These are phyloP conservation scores for Ogataea siamensis DNA, from an alignment of 805 yeast species.

Conservation along the genomic window DNA sequence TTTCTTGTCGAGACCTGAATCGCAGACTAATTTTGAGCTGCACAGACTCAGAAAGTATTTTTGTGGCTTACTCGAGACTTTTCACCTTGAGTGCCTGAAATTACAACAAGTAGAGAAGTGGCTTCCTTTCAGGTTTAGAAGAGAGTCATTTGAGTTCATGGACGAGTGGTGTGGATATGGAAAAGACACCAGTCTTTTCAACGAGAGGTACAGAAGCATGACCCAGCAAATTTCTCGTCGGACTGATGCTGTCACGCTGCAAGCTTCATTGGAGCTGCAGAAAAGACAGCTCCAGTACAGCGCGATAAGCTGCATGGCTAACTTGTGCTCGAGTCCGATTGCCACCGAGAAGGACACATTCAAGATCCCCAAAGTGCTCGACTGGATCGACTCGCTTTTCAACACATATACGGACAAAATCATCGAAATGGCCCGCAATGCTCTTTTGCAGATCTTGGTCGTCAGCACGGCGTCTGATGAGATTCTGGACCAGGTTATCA, in stretches of 20 bases:
- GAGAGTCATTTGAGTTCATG: slow-evolving; percentile 74
- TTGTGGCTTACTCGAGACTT: slow-evolving; percentile 74
- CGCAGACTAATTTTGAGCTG: slow-evolving; percentile 65
- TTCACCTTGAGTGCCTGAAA: slow-evolving; percentile 55
- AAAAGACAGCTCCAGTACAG: slow-evolving; percentile 65
- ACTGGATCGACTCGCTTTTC: slow-evolving; percentile 80
- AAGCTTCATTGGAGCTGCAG: slow-evolving; percentile 80
- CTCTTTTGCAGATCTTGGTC: slow-evolving; percentile 64
- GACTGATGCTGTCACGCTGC: slow-evolving; percentile 48
- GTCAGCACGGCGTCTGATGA: slow-evolving; percentile 56
- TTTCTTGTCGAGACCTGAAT: slow-evolving; percentile 48
- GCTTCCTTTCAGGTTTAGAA: slow-evolving; percentile 84
- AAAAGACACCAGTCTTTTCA: slow-evolving; percentile 53
- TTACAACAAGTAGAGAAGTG: slow-evolving; percentile 48
- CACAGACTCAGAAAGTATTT: slow-evolving; percentile 81
- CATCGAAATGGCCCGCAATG: slow-evolving; percentile 63
- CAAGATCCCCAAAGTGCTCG: slow-evolving; percentile 63
- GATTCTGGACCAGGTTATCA: slow-evolving; percentile 56
- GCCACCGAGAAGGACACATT: slow-evolving; percentile 54
- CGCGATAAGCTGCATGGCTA: slow-evolving; percentile 81
- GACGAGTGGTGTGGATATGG: slow-evolving; percentile 97
- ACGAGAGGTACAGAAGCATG: slow-evolving; percentile 64
- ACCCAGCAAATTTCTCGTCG: slow-evolving; percentile 37
- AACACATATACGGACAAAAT: slow-evolving; percentile 55
- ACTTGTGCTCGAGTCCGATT: slow-evolving; percentile 73